Evolutionary conservation across 371 early-diverging fungal genomes (phyloP), one percentile per base, ranked within the genome.

Genomic region (Mortierella sp.): DNA sequence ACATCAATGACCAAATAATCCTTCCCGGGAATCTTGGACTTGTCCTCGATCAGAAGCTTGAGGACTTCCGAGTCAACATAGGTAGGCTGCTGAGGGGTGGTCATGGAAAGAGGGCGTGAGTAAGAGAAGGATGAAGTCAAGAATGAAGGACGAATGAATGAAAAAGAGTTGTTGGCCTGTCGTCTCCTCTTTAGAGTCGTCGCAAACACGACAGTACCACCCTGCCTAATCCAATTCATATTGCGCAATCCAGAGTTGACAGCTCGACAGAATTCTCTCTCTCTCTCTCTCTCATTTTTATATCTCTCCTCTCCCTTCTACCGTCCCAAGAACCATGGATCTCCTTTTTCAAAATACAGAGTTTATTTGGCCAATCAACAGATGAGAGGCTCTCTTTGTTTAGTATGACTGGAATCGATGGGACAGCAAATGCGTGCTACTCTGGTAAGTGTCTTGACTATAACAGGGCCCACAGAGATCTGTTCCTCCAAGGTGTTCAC

Each of bases 1-100:
- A 95, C 95, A 75, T 96, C 96, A 14, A 96, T 83, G 44, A 96
- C 81, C 26, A 91, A 75, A 68, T 94, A 96, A 79, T 96, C 93
- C 65, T 83, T 84, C 12, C 84, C 86, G 2, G 90, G 74, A 6
- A 72, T 57, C 68, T 87, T 87, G 1, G 84, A 58, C 26, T 82
- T 79, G 72, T 91, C 90, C 51, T 86, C 82, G 16, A 93, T 60
- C 14, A 92, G 72, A 14, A 63, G 64, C n/a, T 84, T 84, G 25
- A 94, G 82, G 50, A 90, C 87, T 48, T 87, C 84, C 15, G 86
- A 84, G 7, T 91, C 88, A 61, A 89, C 87, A 67, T 74, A 90
- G 6, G 60, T 43, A 50, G 73, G 68, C 48, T 60, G 43, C 29
- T 60, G 64, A 48, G 63, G 48, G 62, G 28, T 57, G 18, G 62